Conservation (phyloP, 192 early-diverging fungal genomes). For the Podila epigama region DNA sequence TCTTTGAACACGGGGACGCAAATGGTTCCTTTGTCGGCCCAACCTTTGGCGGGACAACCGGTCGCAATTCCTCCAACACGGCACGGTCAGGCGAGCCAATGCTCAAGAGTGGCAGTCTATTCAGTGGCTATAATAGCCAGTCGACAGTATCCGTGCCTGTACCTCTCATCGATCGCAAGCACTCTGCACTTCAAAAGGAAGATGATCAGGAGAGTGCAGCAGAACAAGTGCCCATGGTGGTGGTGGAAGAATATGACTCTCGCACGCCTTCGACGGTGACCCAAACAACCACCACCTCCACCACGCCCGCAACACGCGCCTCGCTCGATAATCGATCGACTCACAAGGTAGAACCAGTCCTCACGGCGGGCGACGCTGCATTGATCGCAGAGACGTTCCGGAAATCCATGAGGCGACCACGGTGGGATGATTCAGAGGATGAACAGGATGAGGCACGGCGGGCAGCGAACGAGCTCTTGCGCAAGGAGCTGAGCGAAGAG, state of each 20-base stretch:
- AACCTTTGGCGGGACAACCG: constrained; percentile 3
- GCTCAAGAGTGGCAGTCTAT: constrained; percentile 10
- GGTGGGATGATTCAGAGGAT: constrained; percentile 34
- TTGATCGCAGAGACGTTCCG: constrained; percentile 46
- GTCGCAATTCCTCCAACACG: constrained; percentile 31
- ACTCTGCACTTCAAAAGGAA: constrained; percentile 3
- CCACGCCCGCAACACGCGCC: no score
- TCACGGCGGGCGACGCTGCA: constrained; percentile 25
- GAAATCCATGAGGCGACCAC: constrained; percentile 42
- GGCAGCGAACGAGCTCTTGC: constrained; percentile 26
- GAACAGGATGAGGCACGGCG: constrained; percentile 17
- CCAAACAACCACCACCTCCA: no score
- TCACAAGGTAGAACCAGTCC: constrained; percentile 1
- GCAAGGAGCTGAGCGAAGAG: constrained; percentile 38
- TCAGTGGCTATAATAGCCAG: neutral
- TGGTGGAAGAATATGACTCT: neutral
- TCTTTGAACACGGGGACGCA: constrained; percentile 17
- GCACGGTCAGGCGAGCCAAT: constrained; percentile 36
- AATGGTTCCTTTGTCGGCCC: constrained; percentile 4
- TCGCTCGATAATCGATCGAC: neutral
- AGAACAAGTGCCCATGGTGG: neutral
- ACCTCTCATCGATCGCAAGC: constrained; percentile 25
- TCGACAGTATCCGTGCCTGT: neutral
- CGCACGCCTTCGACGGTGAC: no score
- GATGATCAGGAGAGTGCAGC: neutral